Conservation (phyloP, 1,284 basidiomycete species). For the Exobasidium rhododendri region DNA sequence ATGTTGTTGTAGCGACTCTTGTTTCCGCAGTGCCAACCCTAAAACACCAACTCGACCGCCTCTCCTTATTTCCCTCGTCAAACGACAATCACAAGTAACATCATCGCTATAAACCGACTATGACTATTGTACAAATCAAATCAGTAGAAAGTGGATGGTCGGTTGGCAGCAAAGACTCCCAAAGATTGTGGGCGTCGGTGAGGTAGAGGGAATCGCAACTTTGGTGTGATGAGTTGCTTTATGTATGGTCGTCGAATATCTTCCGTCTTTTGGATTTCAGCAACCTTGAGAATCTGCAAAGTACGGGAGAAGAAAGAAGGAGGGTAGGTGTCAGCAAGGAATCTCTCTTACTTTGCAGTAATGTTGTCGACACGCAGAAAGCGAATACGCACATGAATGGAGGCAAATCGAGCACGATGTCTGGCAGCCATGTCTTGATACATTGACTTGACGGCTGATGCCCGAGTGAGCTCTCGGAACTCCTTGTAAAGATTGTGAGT, state of each 20-base stretch:
- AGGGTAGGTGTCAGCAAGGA: slow-evolving; percentile 1
- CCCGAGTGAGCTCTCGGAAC: slow-evolving; percentile 91
- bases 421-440: slow-evolving; percentile 99
- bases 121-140: too few relatives aligned
- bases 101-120: too few relatives aligned
- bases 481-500: slow-evolving; percentile 67
- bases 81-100: too few relatives aligned
- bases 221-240: slow-evolving; percentile 86
- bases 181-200: slow-evolving; percentile 66
- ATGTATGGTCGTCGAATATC: slow-evolving; percentile 85
- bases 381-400: slow-evolving; percentile 66
- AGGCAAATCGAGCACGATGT: slow-evolving; percentile 98
- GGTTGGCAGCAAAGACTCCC: slow-evolving; percentile 56
- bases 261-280: slow-evolving; percentile 84
- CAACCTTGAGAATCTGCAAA: slow-evolving; percentile 72
- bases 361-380: neutral
- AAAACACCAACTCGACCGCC: too few relatives aligned
- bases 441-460: slow-evolving; percentile 91
- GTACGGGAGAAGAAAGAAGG: slow-evolving; percentile 57
- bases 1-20: too few relatives aligned
- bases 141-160: slow-evolving; percentile 58
- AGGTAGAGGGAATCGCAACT: slow-evolving; percentile 96
- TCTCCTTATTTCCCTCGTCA: too few relatives aligned
- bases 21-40: too few relatives aligned
- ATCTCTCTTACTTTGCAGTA: neutral